phyloP scores from a whole-genome alignment of 2,329 filamentous ascomycete species.

The Alternaria conjuncta region DNA sequence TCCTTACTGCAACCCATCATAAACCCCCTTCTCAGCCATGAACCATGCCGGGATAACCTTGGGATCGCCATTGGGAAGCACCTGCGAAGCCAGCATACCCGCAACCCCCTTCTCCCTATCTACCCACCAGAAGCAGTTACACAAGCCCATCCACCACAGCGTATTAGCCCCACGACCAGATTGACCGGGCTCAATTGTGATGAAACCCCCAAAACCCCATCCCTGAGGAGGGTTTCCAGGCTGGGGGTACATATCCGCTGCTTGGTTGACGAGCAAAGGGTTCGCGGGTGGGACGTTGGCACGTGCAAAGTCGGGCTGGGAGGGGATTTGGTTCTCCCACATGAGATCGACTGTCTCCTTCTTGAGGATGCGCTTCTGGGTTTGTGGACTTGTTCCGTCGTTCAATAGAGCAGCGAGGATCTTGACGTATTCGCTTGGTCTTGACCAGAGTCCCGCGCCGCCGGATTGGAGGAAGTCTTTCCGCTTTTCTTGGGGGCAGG shows the following conservation, averaged over 20 bases:
- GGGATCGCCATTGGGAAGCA: constrained; percentile 45
- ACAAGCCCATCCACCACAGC: constrained; percentile 64
- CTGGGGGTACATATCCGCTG: constrained; percentile 59
- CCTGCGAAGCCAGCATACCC: constrained; percentile 11
- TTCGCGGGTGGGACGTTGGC: constrained; percentile 54
- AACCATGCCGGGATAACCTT: constrained; percentile 45
- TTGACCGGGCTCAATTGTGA: constrained; percentile 53
- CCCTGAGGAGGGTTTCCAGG: constrained; percentile 63
- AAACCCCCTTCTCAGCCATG: constrained; percentile 45
- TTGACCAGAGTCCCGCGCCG: constrained; percentile 67
- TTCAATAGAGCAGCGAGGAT: constrained; percentile 69
- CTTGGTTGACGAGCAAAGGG: constrained; percentile 55
- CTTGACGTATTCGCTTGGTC: constrained; percentile 65
- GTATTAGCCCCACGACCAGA: constrained; percentile 62
- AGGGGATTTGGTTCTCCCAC: constrained; percentile 68
- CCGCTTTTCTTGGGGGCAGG: constrained; percentile 53
- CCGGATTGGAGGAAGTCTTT: constrained; percentile 62
- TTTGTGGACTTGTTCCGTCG: constrained; percentile 65
- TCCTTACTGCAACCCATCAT: constrained; percentile 36
- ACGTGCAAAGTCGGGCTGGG: constrained; percentile 59
- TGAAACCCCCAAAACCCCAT: constrained; percentile 68
- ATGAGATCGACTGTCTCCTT: constrained; percentile 66
- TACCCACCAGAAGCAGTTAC: constrained; percentile 69
- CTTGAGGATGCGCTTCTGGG: constrained; percentile 61
- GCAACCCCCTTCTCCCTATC: constrained; percentile 66